Conservation (phyloP, 257 asterid species). For the Plantago elongata region DNA sequence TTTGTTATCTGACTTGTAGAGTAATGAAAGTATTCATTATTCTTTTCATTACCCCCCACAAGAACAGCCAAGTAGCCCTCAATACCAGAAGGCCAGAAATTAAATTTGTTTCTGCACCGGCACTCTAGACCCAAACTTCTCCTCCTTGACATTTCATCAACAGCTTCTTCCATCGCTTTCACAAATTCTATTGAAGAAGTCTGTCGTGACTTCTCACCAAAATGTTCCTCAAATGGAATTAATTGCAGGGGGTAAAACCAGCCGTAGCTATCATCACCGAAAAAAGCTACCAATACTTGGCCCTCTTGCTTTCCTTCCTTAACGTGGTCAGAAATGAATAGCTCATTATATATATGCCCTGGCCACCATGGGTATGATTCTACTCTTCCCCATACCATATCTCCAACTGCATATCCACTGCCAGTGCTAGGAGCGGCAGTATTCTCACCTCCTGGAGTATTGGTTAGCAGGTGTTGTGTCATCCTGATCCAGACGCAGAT, state of each 20-base stretch:
- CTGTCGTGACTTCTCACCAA: slow-evolving; percentile 63
- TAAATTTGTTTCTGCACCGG: slow-evolving; percentile 56
- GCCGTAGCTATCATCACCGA: slow-evolving; percentile 83
- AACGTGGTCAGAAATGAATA: slow-evolving; percentile 61
- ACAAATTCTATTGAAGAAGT: slow-evolving; percentile 41
- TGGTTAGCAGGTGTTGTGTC: no score
- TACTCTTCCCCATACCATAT: slow-evolving; percentile 98
- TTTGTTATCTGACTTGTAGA: slow-evolving; percentile 58
- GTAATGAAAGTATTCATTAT: slow-evolving; percentile 49
- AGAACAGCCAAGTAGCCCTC: slow-evolving; percentile 56
- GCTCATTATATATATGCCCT: slow-evolving; percentile 68
- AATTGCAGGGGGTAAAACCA: slow-evolving; percentile 79
- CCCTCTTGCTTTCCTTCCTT: slow-evolving; percentile 60
- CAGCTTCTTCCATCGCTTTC: slow-evolving; percentile 79
- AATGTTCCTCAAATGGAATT: slow-evolving; percentile 68
- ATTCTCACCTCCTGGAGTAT: no score
- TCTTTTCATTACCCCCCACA: slow-evolving; percentile 55
- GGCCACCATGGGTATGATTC: slow-evolving; percentile 99
- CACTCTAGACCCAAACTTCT: slow-evolving; percentile 72
- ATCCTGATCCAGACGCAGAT: no score
- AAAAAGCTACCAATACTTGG: slow-evolving; percentile 82
- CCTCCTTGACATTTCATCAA: slow-evolving; percentile 69
- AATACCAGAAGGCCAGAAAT: slow-evolving; percentile 44
- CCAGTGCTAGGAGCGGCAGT: no score
- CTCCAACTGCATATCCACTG: slow-evolving; percentile 51